These are phyloP conservation scores for Emergomyces pasteurianus DNA, from an alignment of 2,329 filamentous ascomycete species.

Conservation along the genomic window DNA sequence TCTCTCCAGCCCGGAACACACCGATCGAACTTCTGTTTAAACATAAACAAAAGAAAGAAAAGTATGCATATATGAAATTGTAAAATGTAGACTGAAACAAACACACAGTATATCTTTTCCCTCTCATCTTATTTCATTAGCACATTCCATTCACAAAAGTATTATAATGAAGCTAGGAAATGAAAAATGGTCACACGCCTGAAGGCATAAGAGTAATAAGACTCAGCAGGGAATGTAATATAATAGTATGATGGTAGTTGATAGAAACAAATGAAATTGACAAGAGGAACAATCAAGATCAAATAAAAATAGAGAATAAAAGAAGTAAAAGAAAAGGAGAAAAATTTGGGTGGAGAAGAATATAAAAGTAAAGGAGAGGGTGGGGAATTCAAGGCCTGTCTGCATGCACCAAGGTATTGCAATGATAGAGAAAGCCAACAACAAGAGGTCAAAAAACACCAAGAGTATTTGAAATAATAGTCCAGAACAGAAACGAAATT, in stretches of 20 bases:
- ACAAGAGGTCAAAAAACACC: constrained; percentile 1
- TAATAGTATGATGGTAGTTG: not conserved
- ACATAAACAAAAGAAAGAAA: no score
- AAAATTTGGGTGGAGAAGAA: constrained; percentile 8
- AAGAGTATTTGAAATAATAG: not conserved
- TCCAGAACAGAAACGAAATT: not conserved
- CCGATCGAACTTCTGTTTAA: no score
- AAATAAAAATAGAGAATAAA: constrained; percentile 9
- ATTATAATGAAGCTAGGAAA: not conserved
- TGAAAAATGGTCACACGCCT: not conserved
- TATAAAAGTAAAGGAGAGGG: not conserved
- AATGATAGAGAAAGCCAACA: not conserved
- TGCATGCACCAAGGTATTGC: not conserved
- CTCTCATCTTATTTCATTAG: not conserved
- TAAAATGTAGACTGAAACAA: not conserved
- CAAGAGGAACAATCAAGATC: no score
- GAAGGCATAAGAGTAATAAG: not conserved
- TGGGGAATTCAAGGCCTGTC: not conserved
- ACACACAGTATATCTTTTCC: not conserved
- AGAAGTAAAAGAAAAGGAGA: constrained; percentile 9
- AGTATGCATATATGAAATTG: not conserved
- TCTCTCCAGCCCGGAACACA: no score
- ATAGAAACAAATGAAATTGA: no score
- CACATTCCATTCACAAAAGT: not conserved
- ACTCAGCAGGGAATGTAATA: not conserved